These are phyloP conservation scores for Eucalyptus cloeziana DNA, from an alignment of 345 rosid species.

Conservation along the genomic window DNA sequence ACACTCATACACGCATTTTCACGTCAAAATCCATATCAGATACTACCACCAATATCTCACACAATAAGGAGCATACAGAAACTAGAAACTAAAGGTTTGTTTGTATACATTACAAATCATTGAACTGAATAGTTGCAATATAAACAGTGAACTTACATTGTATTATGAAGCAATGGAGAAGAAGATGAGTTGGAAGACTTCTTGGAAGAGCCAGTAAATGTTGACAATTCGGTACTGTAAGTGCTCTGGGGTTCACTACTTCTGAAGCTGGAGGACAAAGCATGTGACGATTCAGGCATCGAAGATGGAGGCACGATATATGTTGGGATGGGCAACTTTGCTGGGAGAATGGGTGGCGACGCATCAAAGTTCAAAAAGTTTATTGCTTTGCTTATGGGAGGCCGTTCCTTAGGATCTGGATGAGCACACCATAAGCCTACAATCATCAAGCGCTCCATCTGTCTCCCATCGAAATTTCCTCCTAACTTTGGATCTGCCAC, in stretches of 20 bases:
- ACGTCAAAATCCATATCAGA: background rate
- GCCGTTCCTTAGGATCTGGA: background rate
- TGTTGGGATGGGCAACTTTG: background rate
- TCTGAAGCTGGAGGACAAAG: background rate
- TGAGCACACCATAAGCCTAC: background rate
- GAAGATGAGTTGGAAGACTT: background rate
- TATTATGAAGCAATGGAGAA: background rate
- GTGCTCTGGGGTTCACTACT: background rate
- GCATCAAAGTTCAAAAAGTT: background rate
- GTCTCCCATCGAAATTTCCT: rapidly evolving
- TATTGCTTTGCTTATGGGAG: background rate
- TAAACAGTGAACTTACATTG: background rate
- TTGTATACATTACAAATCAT: background rate
- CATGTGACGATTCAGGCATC: background rate
- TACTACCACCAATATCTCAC: background rate
- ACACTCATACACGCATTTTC: background rate
- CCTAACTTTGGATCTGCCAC: background rate
- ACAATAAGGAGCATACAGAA: background rate
- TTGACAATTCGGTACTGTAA: background rate
- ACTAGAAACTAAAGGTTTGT: background rate
- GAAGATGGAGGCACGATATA: background rate
- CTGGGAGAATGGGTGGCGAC: background rate
- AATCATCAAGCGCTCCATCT: background rate
- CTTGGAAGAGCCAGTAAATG: background rate
- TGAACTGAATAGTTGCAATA: background rate